Conservation (phyloP, 306 rosid species). For the Herpetospermum pedunculosum region DNA sequence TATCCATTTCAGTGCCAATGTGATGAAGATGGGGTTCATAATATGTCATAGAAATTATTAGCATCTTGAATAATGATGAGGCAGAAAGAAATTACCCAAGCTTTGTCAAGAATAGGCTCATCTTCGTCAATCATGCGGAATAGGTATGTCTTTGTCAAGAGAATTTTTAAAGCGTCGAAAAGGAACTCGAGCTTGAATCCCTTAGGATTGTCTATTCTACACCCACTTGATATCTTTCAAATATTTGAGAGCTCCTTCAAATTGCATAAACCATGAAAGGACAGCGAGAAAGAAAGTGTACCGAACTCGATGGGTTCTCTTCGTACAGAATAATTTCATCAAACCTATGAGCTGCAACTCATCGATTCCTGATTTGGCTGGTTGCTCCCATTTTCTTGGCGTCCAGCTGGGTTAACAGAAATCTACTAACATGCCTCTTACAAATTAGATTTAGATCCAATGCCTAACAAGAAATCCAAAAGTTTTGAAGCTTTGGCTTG, state of each 20-base stretch:
- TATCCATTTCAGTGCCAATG: not conserved
- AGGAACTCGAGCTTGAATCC: conserved; percentile 83
- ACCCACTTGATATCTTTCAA: conserved; percentile 82
- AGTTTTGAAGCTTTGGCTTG: conserved; percentile 17
- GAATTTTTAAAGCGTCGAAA: conserved; percentile 62
- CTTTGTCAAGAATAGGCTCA: conserved; percentile 78
- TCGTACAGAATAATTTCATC: not conserved
- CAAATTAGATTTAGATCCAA: conserved; percentile 14
- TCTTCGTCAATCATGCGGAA: conserved; percentile 78
- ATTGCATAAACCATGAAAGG: not conserved
- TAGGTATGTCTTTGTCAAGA: conserved; percentile 74
- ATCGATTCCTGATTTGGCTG: not conserved
- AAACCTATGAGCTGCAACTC: not conserved
- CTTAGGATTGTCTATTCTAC: conserved; percentile 56
- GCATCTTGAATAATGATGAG: not conserved
- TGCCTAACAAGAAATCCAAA: conserved; percentile 16
- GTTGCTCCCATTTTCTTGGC: not conserved
- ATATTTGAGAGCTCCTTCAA: conserved; percentile 66
- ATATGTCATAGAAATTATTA: not conserved
- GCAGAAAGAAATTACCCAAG: conserved; percentile 44
- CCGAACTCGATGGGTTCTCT: not conserved
- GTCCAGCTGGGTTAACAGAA: not conserved
- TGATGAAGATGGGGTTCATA: not conserved
- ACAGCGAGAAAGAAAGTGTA: not conserved
- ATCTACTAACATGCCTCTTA: not conserved